Evolutionary conservation across 2,329 filamentous ascomycete genomes (phyloP).

Genomic region (Hypoxylon sp.): DNA sequence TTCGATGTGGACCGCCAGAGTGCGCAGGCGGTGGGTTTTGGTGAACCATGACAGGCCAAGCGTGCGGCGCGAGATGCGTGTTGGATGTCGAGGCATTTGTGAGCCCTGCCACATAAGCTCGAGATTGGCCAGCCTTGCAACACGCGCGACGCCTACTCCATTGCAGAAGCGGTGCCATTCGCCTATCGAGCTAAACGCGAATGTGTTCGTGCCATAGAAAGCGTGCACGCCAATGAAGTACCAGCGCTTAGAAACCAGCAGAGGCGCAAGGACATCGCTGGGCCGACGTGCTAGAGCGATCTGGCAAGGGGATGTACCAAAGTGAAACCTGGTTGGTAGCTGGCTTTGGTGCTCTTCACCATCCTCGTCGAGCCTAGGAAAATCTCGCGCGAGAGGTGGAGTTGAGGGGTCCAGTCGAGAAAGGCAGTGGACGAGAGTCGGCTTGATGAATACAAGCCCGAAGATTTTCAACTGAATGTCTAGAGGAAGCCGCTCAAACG

Average conservation of each 20-base stretch:
- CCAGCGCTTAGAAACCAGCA: conserved; percentile 54
- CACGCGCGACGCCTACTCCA: conserved; percentile 51
- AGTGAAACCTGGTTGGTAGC: conserved; percentile 52
- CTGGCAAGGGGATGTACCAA: conserved; percentile 44
- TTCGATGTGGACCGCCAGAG: conserved; percentile 51
- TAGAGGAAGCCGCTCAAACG: conserved; percentile 46
- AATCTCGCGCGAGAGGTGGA: conserved; percentile 30
- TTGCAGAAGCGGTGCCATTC: conserved; percentile 58
- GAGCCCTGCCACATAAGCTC: conserved; percentile 51
- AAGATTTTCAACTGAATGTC: conserved; percentile 50
- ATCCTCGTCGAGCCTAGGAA: conserved; percentile 22
- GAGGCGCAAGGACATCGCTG: conserved; percentile 47
- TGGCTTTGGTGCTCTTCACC: conserved; percentile 22
- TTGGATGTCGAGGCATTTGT: conserved; percentile 34
- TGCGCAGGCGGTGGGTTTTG: conserved; percentile 52
- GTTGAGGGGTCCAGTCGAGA: conserved; percentile 54
- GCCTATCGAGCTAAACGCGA: conserved; percentile 62
- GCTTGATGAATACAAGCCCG: conserved; percentile 48
- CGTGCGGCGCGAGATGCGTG: conserved; percentile 50
- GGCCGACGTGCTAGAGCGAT: conserved; percentile 49
- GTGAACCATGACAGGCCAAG: conserved; percentile 48
- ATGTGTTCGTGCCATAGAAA: conserved; percentile 60
- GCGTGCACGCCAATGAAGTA: conserved; percentile 51
- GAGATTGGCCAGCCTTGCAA: conserved; percentile 55
- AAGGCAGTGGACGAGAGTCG: conserved; percentile 52